Evolutionary conservation across 192 early-diverging fungal species (phyloP), one percentile per base, ranked within the genome.

Genomic region (Coemansia nantahalensis): DNA sequence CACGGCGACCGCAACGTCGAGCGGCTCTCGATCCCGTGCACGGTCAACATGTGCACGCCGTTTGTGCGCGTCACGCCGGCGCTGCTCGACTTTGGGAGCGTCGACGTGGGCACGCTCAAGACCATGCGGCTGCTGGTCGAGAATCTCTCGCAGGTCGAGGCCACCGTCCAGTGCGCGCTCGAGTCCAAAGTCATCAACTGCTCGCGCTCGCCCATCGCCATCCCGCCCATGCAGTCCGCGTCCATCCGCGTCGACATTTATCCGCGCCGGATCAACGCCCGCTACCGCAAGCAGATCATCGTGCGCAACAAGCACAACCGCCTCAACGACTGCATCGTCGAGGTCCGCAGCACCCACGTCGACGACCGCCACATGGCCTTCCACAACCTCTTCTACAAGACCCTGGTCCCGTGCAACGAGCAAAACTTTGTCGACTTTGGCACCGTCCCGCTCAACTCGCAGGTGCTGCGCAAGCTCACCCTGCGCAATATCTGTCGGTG

Each of bases 351-450:
- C 40, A 91, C 84, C 10, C 95, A 98, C 51, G 90, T 98, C 45
- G 96, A 98, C 77, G 90, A 93, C 56, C 89, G 94, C 50, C 81
- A 91, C n/a, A 88, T 98, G 31, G 97, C 96, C 0, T 96, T 92
- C 66, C 96, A 98, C 68, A 93, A 93, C 11, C 56, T 98, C 19
- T 98, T 95, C 43, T 98, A 98, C 76, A 82, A 91, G 37, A 55
- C 91, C 87, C 59, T 74, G 89, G 41, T 95, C 81, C 31, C 82
- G 86, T n/a, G 51, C 33, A 84, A 81, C 43, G 89, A 90, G 32
- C 80, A 92, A 16, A 95, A 98, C 79, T 97, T 92, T 68, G 61
- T 98, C 32, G 94, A 98, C 65, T 97, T 97, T 78, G 96, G 96
- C 5, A 71, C 84, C 1, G 89, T 92, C 7, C 82, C 92, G 9